Base-by-base conservation (phyloP, 225 moss, liverwort and hornwort genomes). In the Physcomitrium patens region DNA sequence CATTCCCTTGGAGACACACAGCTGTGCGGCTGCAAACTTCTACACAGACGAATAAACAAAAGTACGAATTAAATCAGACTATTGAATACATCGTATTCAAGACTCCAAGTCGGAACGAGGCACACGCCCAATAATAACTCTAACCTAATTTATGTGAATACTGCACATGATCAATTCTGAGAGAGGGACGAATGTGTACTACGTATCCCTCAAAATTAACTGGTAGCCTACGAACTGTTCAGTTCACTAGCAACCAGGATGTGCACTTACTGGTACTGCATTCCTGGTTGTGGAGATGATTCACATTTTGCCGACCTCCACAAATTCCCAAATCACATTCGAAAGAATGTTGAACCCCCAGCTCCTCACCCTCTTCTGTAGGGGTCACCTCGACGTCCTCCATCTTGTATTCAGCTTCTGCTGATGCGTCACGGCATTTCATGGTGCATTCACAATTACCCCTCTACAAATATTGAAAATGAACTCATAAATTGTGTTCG, bases 281-380 rank as follows among this genome's bases (percentile, higher is more conserved):
- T 59, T 92, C 93, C 13, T 84, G 83, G 50, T 82, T 81, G 72
- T 91, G 90, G 60, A 81, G 50, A 47, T 96, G 90, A 22, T 90
- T 82, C 60, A 89, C 41, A 73, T 93, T 93, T 28, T 84, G 79
- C 22, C 89, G 84, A n/a, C 95, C 93, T 53, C 93, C 90, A 76
- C 95, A 93, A 66, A 91, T 74, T 11, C 95, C 91, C 76, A 93
- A 76, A 57, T 96, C 90, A 61, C 91, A 91, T 75, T 92, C 96
- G 67, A 92, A 92, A 5, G 91, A 84, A 60, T 93, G 86, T 61
- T 89, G 83, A 71, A 79, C 85, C 20, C 83, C 83, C 58, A 82
- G 76, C 11, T 72, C 73, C 69, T 84, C 93, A 19, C 90, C 90
- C 41, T 89, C 93, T 61, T 95, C 95, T 91, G 91, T 91, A 53